Percentiles rank a stretch among this genome's conserved stretches.
Evolutionary conservation across 176 grass and related monocot species (phyloP).

Genomic region (Zea luxurians): DNA sequence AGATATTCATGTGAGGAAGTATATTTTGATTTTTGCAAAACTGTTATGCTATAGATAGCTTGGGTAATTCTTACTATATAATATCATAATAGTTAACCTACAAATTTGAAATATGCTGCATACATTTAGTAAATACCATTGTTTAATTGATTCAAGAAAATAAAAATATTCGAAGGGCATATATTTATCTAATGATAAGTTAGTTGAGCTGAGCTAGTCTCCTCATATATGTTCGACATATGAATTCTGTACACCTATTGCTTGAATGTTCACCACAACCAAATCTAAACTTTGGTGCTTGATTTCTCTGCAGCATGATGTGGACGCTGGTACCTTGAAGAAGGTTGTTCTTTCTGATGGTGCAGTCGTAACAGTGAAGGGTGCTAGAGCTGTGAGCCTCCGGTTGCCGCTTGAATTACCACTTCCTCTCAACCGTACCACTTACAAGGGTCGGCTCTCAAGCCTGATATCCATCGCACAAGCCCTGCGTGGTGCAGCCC

Average conservation of each 20-base stretch:
- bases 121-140: not conserved
- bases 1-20: not conserved
- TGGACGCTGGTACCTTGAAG: conserved; percentile 86
- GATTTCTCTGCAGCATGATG: conserved; percentile 69
- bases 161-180: not conserved
- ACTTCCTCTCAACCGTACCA: conserved; percentile 76
- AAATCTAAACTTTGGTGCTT: conserved; percentile 6
- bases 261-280: not conserved
- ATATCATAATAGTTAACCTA: not conserved
- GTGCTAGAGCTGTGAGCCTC: conserved; percentile 80
- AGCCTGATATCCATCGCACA: conserved; percentile 73
- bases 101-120: not conserved
- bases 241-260: not conserved
- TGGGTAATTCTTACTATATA: not conserved
- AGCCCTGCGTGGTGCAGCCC: conserved; percentile 53
- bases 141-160: not conserved
- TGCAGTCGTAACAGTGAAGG: conserved; percentile 80
- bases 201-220: not conserved
- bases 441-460: conserved; percentile 49
- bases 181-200: not conserved
- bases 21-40: not conserved
- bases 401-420: conserved; percentile 70
- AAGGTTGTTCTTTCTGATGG: conserved; percentile 93
- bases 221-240: not conserved
- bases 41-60: not conserved